Percentiles rank a stretch among this genome's conserved stretches.
These are phyloP conservation scores for Paspalum vaginatum DNA, from an alignment of 176 grass and related monocot genomes.

Conservation along the genomic window DNA sequence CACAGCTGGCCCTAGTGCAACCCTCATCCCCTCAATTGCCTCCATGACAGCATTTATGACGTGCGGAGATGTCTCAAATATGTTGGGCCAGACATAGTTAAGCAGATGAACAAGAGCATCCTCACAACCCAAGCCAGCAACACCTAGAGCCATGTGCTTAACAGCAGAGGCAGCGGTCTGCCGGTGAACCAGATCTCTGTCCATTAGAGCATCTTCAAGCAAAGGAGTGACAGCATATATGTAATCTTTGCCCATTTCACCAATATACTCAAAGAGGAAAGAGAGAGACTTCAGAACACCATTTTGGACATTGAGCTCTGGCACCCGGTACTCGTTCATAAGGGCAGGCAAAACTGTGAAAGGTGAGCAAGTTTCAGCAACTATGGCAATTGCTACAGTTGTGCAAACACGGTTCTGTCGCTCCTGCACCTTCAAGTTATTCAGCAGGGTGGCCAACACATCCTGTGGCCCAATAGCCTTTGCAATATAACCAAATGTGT, in stretches of 20 bases:
- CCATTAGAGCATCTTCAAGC: constrained; percentile 98
- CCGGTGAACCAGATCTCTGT: constrained; percentile 90
- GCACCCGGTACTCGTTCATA: constrained; percentile 95
- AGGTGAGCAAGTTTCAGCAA: constrained; percentile 95
- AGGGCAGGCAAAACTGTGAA: constrained; percentile 95
- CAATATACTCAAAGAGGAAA: constrained; percentile 97
- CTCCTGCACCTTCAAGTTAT: constrained; percentile 97
- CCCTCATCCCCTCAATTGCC: constrained; percentile 92
- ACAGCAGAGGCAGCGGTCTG: constrained; percentile 97
- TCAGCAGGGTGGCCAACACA: constrained; percentile 86
- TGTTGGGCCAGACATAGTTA: constrained; percentile 95
- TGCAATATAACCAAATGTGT: constrained; percentile 99
- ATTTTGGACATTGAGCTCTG: constrained; percentile 96
- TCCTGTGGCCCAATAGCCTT: constrained; percentile 97
- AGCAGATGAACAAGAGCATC: constrained; percentile 96
- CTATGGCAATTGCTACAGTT: constrained; percentile 94
- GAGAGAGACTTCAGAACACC: constrained; percentile 97
- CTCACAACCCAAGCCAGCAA: constrained; percentile 97
- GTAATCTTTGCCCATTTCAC: constrained; percentile 99
- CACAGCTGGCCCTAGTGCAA: constrained; percentile 86
- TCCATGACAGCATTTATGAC: constrained; percentile 99
- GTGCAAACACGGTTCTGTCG: constrained; percentile 97
- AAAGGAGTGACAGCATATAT: constrained; percentile 94
- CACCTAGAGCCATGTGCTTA: constrained; percentile 92
- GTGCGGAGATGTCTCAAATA: constrained; percentile 94